phyloP scores from a whole-genome alignment of 371 early-diverging fungal species.

The Mortierella sp. region DNA sequence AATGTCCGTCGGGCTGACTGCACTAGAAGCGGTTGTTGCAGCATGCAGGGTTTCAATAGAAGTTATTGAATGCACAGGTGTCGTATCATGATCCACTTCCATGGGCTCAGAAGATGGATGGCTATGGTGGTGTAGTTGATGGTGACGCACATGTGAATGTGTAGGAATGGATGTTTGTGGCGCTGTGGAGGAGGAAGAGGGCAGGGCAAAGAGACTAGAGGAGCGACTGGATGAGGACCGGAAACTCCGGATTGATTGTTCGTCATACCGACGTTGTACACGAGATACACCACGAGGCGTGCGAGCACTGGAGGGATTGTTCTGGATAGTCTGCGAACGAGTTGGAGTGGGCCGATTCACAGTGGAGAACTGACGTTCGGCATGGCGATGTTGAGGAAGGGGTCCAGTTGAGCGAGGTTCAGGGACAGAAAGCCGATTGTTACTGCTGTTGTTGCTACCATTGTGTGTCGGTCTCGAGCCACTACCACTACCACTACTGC shows the following conservation, averaged over 20 bases:
- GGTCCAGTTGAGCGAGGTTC: conserved; percentile 5
- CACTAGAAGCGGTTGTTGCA: not conserved
- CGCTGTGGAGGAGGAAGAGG: conserved; percentile 20
- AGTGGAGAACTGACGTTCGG: conserved; percentile 9
- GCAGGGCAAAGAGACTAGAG: conserved; percentile 21
- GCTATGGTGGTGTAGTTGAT: conserved; percentile 5
- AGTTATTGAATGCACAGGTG: not conserved
- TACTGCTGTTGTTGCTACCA: conserved; percentile 9
- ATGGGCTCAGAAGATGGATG: conserved; percentile 10
- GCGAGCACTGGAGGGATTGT: conserved; percentile 3
- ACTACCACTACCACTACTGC: not conserved
- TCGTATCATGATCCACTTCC: conserved; percentile 10
- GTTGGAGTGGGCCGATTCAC: not conserved
- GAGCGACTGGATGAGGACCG: conserved; percentile 30
- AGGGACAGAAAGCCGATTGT: conserved; percentile 11
- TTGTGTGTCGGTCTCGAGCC: not conserved
- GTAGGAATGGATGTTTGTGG: not conserved
- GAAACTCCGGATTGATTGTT: conserved; percentile 35
- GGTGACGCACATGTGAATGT: conserved; percentile 17
- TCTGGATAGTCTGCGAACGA: conserved; percentile 7
- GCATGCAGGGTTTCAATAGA: conserved; percentile 6
- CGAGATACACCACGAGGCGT: conserved; percentile 20
- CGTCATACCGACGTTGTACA: conserved; percentile 28
- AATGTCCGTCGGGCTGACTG: not conserved
- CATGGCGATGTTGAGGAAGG: conserved; percentile 3